phyloP scores from a whole-genome alignment of 306 rosid genomes.

The Vigna mungo region DNA sequence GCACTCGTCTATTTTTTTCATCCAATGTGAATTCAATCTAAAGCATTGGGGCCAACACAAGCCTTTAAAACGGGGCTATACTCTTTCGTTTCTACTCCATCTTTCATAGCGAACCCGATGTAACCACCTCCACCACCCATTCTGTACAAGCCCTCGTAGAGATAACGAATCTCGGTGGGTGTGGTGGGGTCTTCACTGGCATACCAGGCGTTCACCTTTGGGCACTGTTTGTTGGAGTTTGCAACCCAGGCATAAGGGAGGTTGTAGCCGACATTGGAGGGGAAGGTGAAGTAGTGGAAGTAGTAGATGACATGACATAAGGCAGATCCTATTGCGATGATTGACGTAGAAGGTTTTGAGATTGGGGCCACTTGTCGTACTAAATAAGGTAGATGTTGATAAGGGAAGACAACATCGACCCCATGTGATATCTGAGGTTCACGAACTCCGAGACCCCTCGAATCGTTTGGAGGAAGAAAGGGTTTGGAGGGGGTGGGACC shows the following conservation, averaged over 20 bases:
- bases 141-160: constrained; percentile 88
- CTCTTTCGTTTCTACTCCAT: constrained; percentile 55
- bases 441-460: constrained; percentile 83
- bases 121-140: constrained; percentile 94
- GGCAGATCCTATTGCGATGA: constrained; percentile 80
- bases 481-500: constrained; percentile 55
- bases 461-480: constrained; percentile 69
- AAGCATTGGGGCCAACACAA: too few relatives aligned
- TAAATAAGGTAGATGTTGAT: constrained; percentile 86
- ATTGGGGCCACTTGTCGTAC: constrained; percentile 77
- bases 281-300: constrained; percentile 92
- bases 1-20: not conserved
- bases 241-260: constrained; percentile 95
- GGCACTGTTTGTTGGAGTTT: constrained; percentile 86
- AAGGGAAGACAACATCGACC: constrained; percentile 80
- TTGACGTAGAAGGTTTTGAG: constrained; percentile 73
- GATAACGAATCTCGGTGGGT: constrained; percentile 87
- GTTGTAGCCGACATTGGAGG: constrained; percentile 83
- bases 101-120: constrained; percentile 80
- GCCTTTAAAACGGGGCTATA: too few relatives aligned
- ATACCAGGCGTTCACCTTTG: constrained; percentile 90
- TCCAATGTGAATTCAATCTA: too few relatives aligned
- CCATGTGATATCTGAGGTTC: constrained; percentile 87
- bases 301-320: constrained; percentile 90
- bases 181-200: constrained; percentile 95